Evolutionary conservation across 768 basidiomycete genomes (phyloP).

Genomic region (Nevesoporus exiguus): DNA sequence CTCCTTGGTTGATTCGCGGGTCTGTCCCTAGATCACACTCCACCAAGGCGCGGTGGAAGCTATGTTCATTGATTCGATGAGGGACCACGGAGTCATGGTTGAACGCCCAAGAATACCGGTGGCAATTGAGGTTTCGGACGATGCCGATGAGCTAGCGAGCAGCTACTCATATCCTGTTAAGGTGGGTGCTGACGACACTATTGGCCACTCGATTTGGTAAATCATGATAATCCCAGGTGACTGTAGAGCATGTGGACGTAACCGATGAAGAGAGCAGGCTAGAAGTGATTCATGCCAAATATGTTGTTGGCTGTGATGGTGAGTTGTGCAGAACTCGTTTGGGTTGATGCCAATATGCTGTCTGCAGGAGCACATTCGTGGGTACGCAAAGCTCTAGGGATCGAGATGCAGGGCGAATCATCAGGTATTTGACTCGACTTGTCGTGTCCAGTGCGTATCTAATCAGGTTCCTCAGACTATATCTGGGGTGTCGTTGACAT

Average conservation of each 20-base stretch:
- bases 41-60: constrained; percentile 28
- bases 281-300: constrained; percentile 33
- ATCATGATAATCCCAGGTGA: constrained; percentile 15
- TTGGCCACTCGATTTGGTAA: neutral
- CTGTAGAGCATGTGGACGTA: constrained; percentile 20
- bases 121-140: constrained; percentile 20
- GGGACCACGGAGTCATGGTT: neutral
- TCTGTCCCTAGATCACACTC: constrained; percentile 30
- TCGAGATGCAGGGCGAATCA: constrained; percentile 46
- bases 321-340: neutral
- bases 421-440: constrained; percentile 29
- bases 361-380: constrained; percentile 42
- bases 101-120: constrained; percentile 17
- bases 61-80: neutral
- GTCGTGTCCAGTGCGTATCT: neutral
- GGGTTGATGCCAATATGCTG: neutral
- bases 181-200: constrained; percentile 4
- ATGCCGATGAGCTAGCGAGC: constrained; percentile 10
- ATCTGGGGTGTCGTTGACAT: constrained; percentile 39
- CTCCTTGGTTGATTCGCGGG: neutral
- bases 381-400: constrained; percentile 43
- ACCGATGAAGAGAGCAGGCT: constrained; percentile 29
- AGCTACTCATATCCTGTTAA: constrained; percentile 30
- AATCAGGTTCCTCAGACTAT: constrained; percentile 44
- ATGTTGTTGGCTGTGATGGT: constrained; percentile 36